These are phyloP conservation scores for Artomyces pyxidatus DNA, from an alignment of 768 basidiomycete genomes.

Conservation along the genomic window DNA sequence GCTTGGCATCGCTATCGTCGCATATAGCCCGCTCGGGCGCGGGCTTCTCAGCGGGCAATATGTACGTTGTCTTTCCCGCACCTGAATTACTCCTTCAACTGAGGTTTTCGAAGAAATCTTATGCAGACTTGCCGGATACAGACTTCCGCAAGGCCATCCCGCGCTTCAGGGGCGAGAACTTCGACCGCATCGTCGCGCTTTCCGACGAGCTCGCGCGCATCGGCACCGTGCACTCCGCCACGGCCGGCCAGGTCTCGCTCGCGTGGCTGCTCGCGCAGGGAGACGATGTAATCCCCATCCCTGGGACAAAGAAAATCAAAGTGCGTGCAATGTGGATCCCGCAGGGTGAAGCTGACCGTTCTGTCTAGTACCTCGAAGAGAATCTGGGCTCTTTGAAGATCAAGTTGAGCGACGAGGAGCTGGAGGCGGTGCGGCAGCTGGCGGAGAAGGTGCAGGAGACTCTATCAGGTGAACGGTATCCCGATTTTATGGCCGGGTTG, in stretches of 20 bases:
- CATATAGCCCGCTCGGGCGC: conserved; percentile 27
- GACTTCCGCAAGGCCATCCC: conserved; percentile 22
- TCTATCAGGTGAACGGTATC: neutral
- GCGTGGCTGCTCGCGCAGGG: conserved; percentile 34
- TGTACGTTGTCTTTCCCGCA: conserved; percentile 8
- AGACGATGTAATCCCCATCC: neutral
- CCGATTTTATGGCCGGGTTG: neutral
- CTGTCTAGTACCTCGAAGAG: conserved; percentile 34
- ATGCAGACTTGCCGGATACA: conserved; percentile 22
- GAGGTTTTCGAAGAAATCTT: conserved; percentile 16
- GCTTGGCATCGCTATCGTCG: conserved; percentile 26
- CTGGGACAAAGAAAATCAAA: conserved; percentile 30
- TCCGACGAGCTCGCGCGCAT: conserved; percentile 26
- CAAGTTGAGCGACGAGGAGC: neutral
- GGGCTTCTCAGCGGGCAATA: conserved; percentile 24
- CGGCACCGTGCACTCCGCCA: conserved; percentile 27
- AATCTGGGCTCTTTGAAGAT: conserved; percentile 29
- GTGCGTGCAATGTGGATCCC: conserved; percentile 7
- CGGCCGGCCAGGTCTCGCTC: conserved; percentile 32
- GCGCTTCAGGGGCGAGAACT: conserved; percentile 30
- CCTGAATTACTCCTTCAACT: neutral
- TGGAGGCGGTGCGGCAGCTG: neutral
- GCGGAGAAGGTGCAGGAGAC: neutral
- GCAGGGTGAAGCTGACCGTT: neutral
- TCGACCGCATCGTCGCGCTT: conserved; percentile 34